A percentile compares a stretch with the other conserved stretches of the same genome.
Evolutionary conservation across 495 filamentous ascomycete genomes (phyloP).

Genomic region (Annulohypoxylon moriforme): DNA sequence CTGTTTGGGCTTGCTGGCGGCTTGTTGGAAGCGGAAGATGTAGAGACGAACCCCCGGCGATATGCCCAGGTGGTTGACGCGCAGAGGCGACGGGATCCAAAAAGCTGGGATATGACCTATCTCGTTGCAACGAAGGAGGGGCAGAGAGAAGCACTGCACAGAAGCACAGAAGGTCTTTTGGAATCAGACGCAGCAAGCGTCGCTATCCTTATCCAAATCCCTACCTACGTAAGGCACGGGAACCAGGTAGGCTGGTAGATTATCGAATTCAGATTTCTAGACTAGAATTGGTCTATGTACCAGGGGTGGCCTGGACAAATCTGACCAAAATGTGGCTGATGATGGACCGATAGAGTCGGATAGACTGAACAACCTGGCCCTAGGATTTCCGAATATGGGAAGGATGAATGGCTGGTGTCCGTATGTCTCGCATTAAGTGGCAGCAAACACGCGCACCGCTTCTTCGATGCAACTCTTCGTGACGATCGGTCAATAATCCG

Average conservation of each 20-base stretch:
- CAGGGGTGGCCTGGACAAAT: conserved; percentile 30
- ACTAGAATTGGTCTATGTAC: not conserved
- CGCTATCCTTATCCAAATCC: conserved; percentile 10
- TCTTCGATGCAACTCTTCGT: conserved; percentile 36
- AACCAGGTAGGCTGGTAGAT: too few relatives aligned
- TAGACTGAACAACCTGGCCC: conserved; percentile 1
- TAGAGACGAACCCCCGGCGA: conserved; percentile 30
- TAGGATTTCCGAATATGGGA: conserved; percentile 39
- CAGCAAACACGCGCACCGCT: conserved; percentile 40
- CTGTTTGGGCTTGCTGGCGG: not conserved
- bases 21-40: conserved; percentile 23
- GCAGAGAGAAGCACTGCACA: too few relatives aligned
- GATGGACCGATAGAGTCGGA: not conserved
- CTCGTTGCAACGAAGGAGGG: conserved; percentile 29
- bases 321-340: conserved; percentile 43
- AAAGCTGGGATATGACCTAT: conserved; percentile 42
- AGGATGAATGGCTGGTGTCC: conserved; percentile 39
- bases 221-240: too few relatives aligned
- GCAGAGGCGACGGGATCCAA: conserved; percentile 38
- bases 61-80: conserved; percentile 33
- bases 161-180: conserved; percentile 5
- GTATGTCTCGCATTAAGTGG: conserved; percentile 45
- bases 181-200: conserved; percentile 6
- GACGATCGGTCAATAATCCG: conserved; percentile 41
- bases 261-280: conserved; percentile 34